Evolutionary conservation across 352 stramenopile genomes (phyloP), one percentile per base, ranked within the genome.

Genomic region (Globisporangium perplexum): DNA sequence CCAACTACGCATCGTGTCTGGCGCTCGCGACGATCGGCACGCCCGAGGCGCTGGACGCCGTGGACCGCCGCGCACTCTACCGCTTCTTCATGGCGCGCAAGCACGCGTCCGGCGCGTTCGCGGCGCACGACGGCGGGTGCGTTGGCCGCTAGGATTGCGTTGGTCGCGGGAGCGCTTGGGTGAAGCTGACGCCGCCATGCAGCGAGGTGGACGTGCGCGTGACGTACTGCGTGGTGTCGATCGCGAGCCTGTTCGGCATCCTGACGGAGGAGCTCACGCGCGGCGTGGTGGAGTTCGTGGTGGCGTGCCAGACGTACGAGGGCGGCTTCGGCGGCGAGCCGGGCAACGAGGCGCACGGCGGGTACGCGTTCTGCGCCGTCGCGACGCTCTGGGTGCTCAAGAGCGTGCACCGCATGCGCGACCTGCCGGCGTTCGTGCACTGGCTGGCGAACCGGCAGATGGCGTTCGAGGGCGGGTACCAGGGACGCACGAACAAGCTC

Each of bases 401-500:
- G 30, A 62, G 69, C n/a, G 46, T 87, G 38, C 60, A 88, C 50
- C 52, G 65, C 20, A 77, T 92, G 44, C 36, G 38, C 18, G 72
- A 89, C 47, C 56, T 88, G 20, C 70, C 71, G 17, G 69, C 57
- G 39, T 69, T 90, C 39, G 66, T 92, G 7, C 68, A 80, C 53
- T 99, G 96, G 96, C 69, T 99, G 39, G 73, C 83, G 39, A 81
- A 91, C 54, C 74, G 96, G 17, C 96, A 99, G 72, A 98, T 98
- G 88, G 65, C 71, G 20, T 97, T 93, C 50, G 90, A 97, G 77
- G 89, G 89, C 7, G 89, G 87, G 0, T 93, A 90, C 70, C 83
- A 93, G 50, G 97, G 97, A 31, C 86, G 97, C 23, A 98, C 93
- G 7, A 99, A 99, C 78, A 99, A 99, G 66, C 74, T 99, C 4